A percentile compares a stretch with the other conserved stretches of the same genome.
Evolutionary conservation across 352 stramenopile species (phyloP).

Genomic region (Phytophthora fragariaefolia): DNA sequence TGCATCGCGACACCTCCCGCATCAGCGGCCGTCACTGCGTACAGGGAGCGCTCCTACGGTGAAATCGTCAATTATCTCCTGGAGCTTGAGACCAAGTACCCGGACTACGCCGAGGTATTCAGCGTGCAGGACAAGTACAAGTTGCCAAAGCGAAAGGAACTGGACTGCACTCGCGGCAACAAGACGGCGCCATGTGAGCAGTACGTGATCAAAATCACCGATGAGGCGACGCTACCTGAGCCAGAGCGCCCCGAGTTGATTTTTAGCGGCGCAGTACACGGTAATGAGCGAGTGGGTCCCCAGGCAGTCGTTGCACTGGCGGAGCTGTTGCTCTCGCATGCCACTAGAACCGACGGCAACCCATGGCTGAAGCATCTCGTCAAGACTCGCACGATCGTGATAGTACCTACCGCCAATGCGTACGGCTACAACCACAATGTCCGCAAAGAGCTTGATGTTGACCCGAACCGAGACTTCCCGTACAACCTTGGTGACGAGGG

Average conservation of each 20-base stretch:
- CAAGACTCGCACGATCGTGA: slow-evolving; percentile 73
- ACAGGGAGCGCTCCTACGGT: slow-evolving; percentile 71
- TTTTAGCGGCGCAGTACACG: slow-evolving; percentile 94
- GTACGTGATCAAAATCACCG: slow-evolving; percentile 88
- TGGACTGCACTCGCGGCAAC: slow-evolving; percentile 55
- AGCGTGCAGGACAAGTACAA: slow-evolving; percentile 82
- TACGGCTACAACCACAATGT: slow-evolving; percentile 89
- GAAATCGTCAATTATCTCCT: slow-evolving; percentile 73
- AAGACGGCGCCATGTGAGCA: slow-evolving; percentile 63
- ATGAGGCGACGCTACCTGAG: slow-evolving; percentile 67
- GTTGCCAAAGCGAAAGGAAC: slow-evolving; percentile 54
- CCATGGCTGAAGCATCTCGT: slow-evolving; percentile 79
- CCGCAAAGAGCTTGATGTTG: slow-evolving; percentile 82
- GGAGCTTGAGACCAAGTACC: slow-evolving; percentile 58
- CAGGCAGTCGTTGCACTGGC: slow-evolving; percentile 81
- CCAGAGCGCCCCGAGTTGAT: slow-evolving; percentile 92
- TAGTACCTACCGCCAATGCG: slow-evolving; percentile 93
- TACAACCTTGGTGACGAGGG: slow-evolving; percentile 78
- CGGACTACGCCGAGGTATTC: slow-evolving; percentile 80
- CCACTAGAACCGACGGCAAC: slow-evolving; percentile 46
- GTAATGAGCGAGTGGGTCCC: slow-evolving; percentile 94
- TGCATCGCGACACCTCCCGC: slow-evolving; percentile 2
- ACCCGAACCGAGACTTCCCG: slow-evolving; percentile 98
- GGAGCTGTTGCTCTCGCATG: slow-evolving; percentile 68
- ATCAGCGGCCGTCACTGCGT: slow-evolving; percentile 24